These are phyloP conservation scores for Selaginella tamariscina DNA, from an alignment of 75 land plant species.

Conservation along the genomic window DNA sequence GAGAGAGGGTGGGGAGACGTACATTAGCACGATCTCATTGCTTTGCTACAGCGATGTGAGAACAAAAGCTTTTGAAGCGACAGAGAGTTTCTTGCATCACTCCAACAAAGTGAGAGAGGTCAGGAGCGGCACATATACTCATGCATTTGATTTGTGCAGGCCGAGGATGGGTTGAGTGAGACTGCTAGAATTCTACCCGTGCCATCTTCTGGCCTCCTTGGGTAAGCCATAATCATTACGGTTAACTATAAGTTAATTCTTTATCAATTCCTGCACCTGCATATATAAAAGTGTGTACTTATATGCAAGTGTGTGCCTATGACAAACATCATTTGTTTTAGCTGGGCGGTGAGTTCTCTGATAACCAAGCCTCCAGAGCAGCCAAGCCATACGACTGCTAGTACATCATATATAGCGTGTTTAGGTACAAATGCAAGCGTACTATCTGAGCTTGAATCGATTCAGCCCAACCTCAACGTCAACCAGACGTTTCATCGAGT, in stretches of 20 bases:
- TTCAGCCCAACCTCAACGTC: neutral
- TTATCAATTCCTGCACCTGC: no score
- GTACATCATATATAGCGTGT: neutral
- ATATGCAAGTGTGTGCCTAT: no score
- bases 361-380: neutral
- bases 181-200: neutral
- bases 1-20: no score
- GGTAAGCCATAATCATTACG: constrained; percentile 35
- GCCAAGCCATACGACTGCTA: neutral
- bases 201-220: constrained; percentile 67
- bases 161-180: neutral
- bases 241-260: neutral
- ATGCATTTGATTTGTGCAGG: neutral
- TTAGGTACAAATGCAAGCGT: neutral
- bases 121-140: neutral
- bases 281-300: no score
- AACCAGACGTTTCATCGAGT: neutral
- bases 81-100: neutral
- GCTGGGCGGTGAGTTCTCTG: constrained; percentile 9
- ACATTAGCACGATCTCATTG: no score
- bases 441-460: neutral
- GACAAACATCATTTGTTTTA: neutral
- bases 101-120: neutral
- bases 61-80: constrained; percentile 25
- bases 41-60: constrained; percentile 65